These are phyloP conservation scores for Eragrostis nindensis DNA, from an alignment of 176 grass and related monocot genomes.

Conservation along the genomic window DNA sequence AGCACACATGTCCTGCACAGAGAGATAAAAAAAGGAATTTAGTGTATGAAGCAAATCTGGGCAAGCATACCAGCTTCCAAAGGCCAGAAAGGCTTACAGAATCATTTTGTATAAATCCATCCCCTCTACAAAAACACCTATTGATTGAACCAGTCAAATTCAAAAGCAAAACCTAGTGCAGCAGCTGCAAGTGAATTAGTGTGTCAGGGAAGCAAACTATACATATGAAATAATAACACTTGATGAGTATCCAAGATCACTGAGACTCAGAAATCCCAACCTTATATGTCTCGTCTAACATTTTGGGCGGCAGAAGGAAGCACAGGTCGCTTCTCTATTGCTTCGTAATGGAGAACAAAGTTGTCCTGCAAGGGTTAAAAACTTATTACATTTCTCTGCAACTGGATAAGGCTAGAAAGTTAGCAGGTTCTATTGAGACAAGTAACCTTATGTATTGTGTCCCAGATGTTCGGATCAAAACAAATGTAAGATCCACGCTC, in stretches of 20 bases:
- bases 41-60: neutral
- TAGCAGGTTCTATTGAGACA: neutral
- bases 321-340: slow-evolving; percentile 71
- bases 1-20: slow-evolving; percentile 24
- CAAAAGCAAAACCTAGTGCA: slow-evolving; percentile 19
- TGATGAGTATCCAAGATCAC: neutral
- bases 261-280: slow-evolving; percentile 32
- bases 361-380: slow-evolving; percentile 58
- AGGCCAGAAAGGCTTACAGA: slow-evolving; percentile 33
- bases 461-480: slow-evolving; percentile 80
- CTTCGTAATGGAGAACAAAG: slow-evolving; percentile 75
- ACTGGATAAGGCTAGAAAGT: slow-evolving; percentile 27
- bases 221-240: slow-evolving; percentile 1
- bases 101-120: slow-evolving; percentile 25
- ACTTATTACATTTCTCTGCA: slow-evolving; percentile 6
- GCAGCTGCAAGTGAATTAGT: slow-evolving; percentile 25
- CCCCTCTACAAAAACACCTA: slow-evolving; percentile 27
- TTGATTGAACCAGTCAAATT: slow-evolving; percentile 11
- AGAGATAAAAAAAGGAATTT: neutral
- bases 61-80: neutral
- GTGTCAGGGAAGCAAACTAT: slow-evolving; percentile 21
- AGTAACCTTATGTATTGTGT: slow-evolving; percentile 75
- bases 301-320: slow-evolving; percentile 55
- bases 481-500: slow-evolving; percentile 84
- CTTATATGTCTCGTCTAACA: slow-evolving; percentile 62